These are phyloP conservation scores for Stipa capillata DNA, from an alignment of 176 grass and related monocot genomes.

Conservation along the genomic window DNA sequence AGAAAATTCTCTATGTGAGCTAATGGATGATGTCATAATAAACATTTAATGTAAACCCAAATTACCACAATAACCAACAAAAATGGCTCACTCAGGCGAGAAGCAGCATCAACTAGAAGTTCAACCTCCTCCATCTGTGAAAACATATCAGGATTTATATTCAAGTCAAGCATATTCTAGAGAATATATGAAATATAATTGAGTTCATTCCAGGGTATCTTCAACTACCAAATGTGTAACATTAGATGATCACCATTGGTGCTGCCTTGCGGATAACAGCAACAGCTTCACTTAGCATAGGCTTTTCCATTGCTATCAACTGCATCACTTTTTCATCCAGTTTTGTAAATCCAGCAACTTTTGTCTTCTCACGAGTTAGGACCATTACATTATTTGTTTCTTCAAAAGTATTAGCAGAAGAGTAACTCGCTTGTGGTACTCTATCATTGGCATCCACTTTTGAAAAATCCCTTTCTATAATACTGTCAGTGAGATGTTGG, in stretches of 20 bases:
- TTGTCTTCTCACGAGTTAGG: constrained; percentile 35
- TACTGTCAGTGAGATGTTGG: constrained; percentile 33
- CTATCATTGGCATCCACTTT: constrained; percentile 28
- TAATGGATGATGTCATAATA: constrained; percentile 13
- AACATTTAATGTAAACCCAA: constrained; percentile 33
- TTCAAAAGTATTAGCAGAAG: constrained; percentile 36
- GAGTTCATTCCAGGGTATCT: constrained; percentile 66
- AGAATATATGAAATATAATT: constrained; percentile 29
- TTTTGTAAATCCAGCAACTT: constrained; percentile 84
- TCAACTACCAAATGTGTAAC: constrained; percentile 99
- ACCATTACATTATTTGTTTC: constrained; percentile 38
- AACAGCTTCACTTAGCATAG: constrained; percentile 69
- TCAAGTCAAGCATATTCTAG: constrained; percentile 35
- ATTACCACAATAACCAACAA: constrained; percentile 99
- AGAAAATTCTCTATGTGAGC: neutral
- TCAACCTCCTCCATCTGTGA: constrained; percentile 96
- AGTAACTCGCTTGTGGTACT: constrained; percentile 27
- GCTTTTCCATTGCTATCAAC: constrained; percentile 61
- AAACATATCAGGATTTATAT: constrained; percentile 40
- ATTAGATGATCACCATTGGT: constrained; percentile 99
- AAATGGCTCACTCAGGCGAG: constrained; percentile 95
- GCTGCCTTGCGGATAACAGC: constrained; percentile 76
- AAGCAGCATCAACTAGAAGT: constrained; percentile 89
- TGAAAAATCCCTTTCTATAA: constrained; percentile 49
- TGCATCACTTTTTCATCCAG: constrained; percentile 54